A percentile compares a stretch with the other conserved stretches of the same genome.
phyloP scores from a whole-genome alignment of 768 basidiomycete genomes.

The Royoungia palumana region DNA sequence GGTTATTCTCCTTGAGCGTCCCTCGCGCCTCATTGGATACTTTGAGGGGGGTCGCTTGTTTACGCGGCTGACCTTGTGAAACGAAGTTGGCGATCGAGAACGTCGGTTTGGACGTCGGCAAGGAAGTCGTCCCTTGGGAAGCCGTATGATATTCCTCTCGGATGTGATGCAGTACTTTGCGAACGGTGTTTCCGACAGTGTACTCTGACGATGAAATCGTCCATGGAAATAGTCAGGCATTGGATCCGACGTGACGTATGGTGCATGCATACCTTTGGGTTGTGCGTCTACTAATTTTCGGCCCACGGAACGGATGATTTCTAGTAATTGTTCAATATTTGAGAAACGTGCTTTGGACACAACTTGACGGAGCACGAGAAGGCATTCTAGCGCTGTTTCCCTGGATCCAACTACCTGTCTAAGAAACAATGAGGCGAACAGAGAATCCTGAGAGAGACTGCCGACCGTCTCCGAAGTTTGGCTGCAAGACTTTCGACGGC shows the following conservation, averaged over 20 bases:
- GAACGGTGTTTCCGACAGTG: conserved; percentile 91
- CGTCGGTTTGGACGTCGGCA: conserved; percentile 36
- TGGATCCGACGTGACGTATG: conserved; percentile 1
- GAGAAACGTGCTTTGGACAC: conserved; percentile 83
- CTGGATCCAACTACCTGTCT: conserved; percentile 93
- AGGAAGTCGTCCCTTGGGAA: conserved; percentile 43
- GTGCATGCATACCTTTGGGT: conserved; percentile 71
- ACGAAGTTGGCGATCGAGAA: conserved; percentile 84
- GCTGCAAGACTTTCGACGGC: conserved; percentile 68
- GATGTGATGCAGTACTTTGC: conserved; percentile 89
- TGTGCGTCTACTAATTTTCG: conserved; percentile 83
- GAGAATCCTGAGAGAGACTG: conserved; percentile 37
- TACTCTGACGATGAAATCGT: conserved; percentile 56
- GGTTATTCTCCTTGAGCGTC: conserved; percentile 64
- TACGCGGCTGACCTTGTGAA: conserved; percentile 67
- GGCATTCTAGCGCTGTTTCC: conserved; percentile 84
- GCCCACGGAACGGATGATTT: conserved; percentile 76
- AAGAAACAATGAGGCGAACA: conserved; percentile 8
- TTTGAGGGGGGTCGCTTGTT: conserved; percentile 40
- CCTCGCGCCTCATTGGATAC: conserved; percentile 46
- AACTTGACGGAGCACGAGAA: conserved; percentile 84
- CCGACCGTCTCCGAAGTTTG: conserved; percentile 70
- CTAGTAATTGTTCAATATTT: conserved; percentile 81
- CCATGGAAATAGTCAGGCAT: neutral
- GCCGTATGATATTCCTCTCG: conserved; percentile 93